Percentiles rank a stretch among this genome's conserved stretches.
These are phyloP conservation scores for Pythium brassicae DNA, from an alignment of 352 stramenopile species.

Conservation along the genomic window DNA sequence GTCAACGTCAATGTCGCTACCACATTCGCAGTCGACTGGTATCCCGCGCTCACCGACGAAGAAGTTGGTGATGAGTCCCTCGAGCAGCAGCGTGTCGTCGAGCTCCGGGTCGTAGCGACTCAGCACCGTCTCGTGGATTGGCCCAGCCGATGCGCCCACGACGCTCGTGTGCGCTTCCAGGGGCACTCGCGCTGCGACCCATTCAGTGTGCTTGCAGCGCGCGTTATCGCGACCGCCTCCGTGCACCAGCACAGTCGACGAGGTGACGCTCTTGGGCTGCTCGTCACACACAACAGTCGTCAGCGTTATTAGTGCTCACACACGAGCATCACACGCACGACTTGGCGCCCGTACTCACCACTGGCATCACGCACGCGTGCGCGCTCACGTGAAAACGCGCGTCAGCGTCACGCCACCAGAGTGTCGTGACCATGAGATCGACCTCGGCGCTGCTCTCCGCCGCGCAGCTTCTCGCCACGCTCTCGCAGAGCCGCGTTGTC, in stretches of 20 bases:
- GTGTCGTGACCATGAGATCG: slow-evolving; percentile 61
- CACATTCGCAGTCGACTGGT: too few relatives aligned
- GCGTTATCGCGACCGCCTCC: slow-evolving; percentile 39
- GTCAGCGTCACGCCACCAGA: slow-evolving; percentile 37
- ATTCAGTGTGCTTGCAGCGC: slow-evolving; percentile 65
- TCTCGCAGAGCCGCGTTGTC: slow-evolving; percentile 11
- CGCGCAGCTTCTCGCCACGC: slow-evolving; percentile 7
- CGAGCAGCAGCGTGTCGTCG: slow-evolving; percentile 39
- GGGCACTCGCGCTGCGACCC: slow-evolving; percentile 49
- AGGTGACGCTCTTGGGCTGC: slow-evolving; percentile 23
- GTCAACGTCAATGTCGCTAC: too few relatives aligned
- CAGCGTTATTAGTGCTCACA: too few relatives aligned
- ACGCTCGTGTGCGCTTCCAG: slow-evolving; percentile 35
- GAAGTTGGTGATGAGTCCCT: slow-evolving; percentile 80
- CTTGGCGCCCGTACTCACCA: slow-evolving; percentile 16
- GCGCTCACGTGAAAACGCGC: slow-evolving; percentile 31
- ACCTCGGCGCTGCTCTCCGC: not conserved
- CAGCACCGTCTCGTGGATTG: slow-evolving; percentile 62
- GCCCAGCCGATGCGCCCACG: slow-evolving; percentile 15
- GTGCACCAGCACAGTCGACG: slow-evolving; percentile 46
- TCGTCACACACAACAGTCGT: not conserved
- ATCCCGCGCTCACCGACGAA: slow-evolving; percentile 70
- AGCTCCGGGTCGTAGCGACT: slow-evolving; percentile 12
- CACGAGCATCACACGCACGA: not conserved
- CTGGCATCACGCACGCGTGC: slow-evolving; percentile 53